Evolutionary conservation across 176 grass and related monocot genomes (phyloP).

Genomic region (Carex cristatella): DNA sequence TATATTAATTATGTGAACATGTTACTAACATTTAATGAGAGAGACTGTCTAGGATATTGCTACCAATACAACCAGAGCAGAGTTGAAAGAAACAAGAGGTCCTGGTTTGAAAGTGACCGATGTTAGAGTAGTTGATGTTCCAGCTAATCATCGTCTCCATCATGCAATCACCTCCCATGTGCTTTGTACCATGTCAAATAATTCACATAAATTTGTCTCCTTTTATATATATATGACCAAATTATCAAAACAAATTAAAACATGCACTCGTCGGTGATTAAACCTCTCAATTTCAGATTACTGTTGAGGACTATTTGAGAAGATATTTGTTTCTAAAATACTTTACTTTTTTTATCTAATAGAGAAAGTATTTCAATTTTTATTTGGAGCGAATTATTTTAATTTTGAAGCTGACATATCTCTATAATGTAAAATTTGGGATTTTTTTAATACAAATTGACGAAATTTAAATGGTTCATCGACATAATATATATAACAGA

Average conservation of each 20-base stretch:
- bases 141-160: slow-evolving; percentile 17
- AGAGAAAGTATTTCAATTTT: background rate
- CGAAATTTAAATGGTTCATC: background rate
- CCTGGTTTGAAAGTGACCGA: slow-evolving; percentile 2
- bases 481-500: background rate
- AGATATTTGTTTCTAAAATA: background rate
- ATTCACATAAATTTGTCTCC: background rate
- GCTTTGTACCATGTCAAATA: slow-evolving; percentile 16
- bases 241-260: background rate
- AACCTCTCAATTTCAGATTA: background rate
- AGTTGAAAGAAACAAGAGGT: slow-evolving; percentile 12
- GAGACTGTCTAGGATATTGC: background rate
- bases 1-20: background rate
- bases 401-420: background rate
- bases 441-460: background rate
- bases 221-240: background rate
- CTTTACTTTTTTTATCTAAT: background rate
- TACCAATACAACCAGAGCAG: background rate
- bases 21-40: background rate
- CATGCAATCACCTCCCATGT: slow-evolving; percentile 16
- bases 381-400: background rate
- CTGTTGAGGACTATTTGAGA: background rate
- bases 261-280: background rate
- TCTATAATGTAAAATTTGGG: background rate
- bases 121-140: background rate